A percentile compares a stretch with the other conserved stretches of the same genome.
Evolutionary conservation across 305 asterid species (phyloP).

Genomic region (Solanum hybrid): DNA sequence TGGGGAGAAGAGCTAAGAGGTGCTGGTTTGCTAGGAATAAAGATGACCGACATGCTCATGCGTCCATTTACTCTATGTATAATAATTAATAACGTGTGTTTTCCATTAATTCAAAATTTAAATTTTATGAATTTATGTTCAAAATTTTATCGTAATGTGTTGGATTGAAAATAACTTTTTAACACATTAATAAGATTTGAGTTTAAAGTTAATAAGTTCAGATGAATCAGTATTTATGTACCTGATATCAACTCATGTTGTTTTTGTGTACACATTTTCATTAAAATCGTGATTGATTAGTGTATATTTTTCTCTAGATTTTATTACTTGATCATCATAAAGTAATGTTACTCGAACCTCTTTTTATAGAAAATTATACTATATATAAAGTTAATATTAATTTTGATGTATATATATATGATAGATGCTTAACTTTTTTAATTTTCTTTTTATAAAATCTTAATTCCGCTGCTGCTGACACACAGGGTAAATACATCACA

Average conservation of each 20-base stretch:
- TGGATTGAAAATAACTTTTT: neutral
- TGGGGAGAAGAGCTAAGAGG: neutral
- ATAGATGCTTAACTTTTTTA: neutral
- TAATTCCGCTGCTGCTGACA: neutral
- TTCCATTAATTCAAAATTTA: rapidly evolving
- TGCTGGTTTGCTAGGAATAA: neutral
- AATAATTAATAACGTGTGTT: neutral
- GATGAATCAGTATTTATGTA: neutral
- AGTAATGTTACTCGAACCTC: no score
- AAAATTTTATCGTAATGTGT: neutral
- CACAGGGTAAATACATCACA: neutral
- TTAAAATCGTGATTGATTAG: no score
- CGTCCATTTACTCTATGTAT: neutral
- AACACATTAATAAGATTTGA: neutral
- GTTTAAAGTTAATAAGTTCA: neutral
- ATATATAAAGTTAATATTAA: neutral
- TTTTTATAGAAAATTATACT: neutral
- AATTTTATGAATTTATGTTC: neutral
- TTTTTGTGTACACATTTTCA: neutral
- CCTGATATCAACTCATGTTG: neutral
- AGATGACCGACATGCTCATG: constrained; percentile 1
- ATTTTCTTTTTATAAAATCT: no score
- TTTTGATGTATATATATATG: neutral
- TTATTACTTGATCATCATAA: no score
- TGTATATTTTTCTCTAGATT: no score